phyloP scores from a whole-genome alignment of 805 yeast species.

The Teunomyces barrocoloradensis region DNA sequence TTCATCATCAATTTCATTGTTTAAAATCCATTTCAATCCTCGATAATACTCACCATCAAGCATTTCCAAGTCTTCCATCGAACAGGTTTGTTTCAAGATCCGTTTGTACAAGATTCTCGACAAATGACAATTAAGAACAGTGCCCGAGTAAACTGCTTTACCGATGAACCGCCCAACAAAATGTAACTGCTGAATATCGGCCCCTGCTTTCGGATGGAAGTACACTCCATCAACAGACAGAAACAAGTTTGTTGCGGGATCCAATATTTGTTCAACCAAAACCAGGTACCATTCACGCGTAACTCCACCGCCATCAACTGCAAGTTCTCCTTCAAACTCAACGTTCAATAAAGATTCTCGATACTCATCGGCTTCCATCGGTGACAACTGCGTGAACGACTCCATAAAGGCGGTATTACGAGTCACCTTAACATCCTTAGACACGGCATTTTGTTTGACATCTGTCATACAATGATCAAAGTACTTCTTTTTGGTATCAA shows the following conservation, averaged over 20 bases:
- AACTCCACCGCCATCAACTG: constrained; percentile 97
- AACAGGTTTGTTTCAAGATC: constrained; percentile 72
- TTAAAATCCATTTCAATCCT: constrained; percentile 91
- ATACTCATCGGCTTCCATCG: too few species aligned
- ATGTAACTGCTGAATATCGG: constrained; percentile 53
- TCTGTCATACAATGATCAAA: constrained; percentile 50
- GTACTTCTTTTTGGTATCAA: constrained; percentile 86
- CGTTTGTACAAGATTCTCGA: constrained; percentile 91
- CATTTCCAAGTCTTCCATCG: constrained; percentile 90
- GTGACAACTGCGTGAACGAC: too few species aligned
- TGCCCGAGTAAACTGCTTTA: constrained; percentile 84
- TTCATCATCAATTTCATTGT: constrained; percentile 93
- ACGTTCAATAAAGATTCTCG: constrained; percentile 49
- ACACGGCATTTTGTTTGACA: too few species aligned
- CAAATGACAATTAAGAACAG: constrained; percentile 89
- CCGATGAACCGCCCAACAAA: constrained; percentile 94
- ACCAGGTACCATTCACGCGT: constrained; percentile 98
- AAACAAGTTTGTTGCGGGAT: constrained; percentile 59
- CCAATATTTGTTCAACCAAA: constrained; percentile 88
- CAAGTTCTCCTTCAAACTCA: constrained; percentile 85
- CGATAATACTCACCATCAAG: constrained; percentile 89
- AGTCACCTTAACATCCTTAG: too few species aligned
- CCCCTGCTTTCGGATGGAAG: too few species aligned
- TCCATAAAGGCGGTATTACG: too few species aligned
- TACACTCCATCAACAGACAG: too few species aligned